phyloP scores from a whole-genome alignment of 768 basidiomycete genomes.

The Mycena vitilis region DNA sequence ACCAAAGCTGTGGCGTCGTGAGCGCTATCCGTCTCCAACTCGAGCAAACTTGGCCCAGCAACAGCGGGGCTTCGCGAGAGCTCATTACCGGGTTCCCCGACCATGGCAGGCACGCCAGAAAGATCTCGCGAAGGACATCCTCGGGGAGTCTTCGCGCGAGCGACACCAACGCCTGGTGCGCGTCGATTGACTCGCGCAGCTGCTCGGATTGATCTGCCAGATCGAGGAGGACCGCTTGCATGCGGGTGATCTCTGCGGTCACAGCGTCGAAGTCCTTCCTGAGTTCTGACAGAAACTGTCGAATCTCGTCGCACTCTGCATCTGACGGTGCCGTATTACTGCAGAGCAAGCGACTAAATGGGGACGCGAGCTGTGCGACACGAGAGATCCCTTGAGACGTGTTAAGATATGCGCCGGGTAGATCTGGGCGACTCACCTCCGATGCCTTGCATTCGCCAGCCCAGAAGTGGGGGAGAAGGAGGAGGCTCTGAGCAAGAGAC shows the following conservation, averaged over 20 bases:
- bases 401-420: neutral
- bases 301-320: slow-evolving; percentile 21
- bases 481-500: neutral
- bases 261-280: slow-evolving; percentile 9
- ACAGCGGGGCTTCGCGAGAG: slow-evolving; percentile 20
- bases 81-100: slow-evolving; percentile 19
- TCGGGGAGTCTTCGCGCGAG: slow-evolving; percentile 21
- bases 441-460: neutral
- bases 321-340: slow-evolving; percentile 23
- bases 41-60: slow-evolving; percentile 22
- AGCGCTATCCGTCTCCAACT: slow-evolving; percentile 22
- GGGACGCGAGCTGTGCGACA: slow-evolving; percentile 8
- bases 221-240: slow-evolving; percentile 2
- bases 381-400: neutral
- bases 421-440: neutral
- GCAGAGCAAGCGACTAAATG: slow-evolving; percentile 18
- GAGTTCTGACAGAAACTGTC: slow-evolving; percentile 25
- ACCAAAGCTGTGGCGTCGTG: slow-evolving; percentile 27
- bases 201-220: slow-evolving; percentile 7
- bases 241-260: slow-evolving; percentile 4
- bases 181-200: slow-evolving; percentile 16
- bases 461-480: neutral
- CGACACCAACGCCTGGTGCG: slow-evolving; percentile 22
- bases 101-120: slow-evolving; percentile 14
- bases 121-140: slow-evolving; percentile 22